Evolutionary conservation across 345 rosid genomes (phyloP).

Genomic region (Salix brachista): DNA sequence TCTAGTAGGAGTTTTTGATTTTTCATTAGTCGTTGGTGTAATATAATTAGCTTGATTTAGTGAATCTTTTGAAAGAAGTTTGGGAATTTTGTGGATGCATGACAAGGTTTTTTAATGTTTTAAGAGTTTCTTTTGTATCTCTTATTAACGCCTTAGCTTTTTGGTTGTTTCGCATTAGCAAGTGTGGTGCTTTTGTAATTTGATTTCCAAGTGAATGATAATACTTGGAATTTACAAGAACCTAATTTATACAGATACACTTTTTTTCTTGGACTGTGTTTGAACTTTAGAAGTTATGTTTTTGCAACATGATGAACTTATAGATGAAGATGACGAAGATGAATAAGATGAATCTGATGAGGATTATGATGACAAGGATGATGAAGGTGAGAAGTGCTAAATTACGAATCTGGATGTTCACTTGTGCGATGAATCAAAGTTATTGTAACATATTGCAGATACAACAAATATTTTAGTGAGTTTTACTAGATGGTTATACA

Average conservation of each 20-base stretch:
- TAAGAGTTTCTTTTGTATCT: not conserved
- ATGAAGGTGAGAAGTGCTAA: slow-evolving; percentile 20
- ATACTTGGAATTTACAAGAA: not conserved
- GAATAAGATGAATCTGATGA: slow-evolving; percentile 43
- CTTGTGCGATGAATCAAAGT: not conserved
- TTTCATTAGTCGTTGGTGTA: not conserved
- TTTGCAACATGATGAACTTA: slow-evolving; percentile 50
- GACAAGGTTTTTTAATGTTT: not conserved
- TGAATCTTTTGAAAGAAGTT: not conserved
- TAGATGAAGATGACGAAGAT: slow-evolving; percentile 46
- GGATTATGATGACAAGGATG: slow-evolving; percentile 33
- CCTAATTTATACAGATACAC: not conserved
- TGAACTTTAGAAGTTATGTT: not conserved
- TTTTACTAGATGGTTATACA: not conserved
- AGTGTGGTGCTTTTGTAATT: not conserved
- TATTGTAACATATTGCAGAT: not conserved
- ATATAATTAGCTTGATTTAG: not conserved
- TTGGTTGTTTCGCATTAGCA: not conserved
- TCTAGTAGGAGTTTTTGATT: not conserved
- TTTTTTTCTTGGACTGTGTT: not conserved
- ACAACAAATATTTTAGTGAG: not conserved
- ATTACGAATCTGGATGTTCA: not conserved
- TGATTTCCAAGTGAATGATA: not conserved
- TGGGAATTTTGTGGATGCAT: not conserved
- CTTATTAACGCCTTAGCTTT: not conserved